Conservation (phyloP, 352 stramenopile genomes). For the Peronospora belbahrii region DNA sequence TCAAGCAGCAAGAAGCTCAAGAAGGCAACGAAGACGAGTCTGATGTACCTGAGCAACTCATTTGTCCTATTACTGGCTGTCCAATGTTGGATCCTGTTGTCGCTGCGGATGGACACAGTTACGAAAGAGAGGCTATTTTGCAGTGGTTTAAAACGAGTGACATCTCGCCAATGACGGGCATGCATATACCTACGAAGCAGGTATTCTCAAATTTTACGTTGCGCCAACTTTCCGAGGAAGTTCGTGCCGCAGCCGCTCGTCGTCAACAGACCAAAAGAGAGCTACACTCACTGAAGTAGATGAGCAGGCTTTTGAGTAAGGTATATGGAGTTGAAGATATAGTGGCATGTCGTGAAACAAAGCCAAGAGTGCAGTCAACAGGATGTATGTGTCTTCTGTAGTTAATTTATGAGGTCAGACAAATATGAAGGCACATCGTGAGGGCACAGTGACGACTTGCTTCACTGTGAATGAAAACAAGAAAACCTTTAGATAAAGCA, state of each 20-base stretch:
- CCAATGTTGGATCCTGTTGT: constrained; percentile 96
- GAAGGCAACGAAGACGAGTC: constrained; percentile 17
- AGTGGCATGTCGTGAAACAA: constrained; percentile 17
- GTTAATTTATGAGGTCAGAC: constrained; percentile 21
- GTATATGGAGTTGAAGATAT: constrained; percentile 14
- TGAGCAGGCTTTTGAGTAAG: neutral
- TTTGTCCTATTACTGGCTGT: constrained; percentile 91
- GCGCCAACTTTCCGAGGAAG: constrained; percentile 58
- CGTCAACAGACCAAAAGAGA: constrained; percentile 20
- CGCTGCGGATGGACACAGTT: constrained; percentile 95
- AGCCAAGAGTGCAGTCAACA: constrained; percentile 13
- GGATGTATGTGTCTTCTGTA: constrained; percentile 10
- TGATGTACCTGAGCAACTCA: constrained; percentile 49
- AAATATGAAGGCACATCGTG: no score
- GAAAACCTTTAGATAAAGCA: no score
- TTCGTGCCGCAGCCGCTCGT: constrained; percentile 27
- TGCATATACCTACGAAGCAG: constrained; percentile 62
- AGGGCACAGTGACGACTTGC: no score
- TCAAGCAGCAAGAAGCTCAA: constrained; percentile 7
- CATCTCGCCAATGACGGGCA: constrained; percentile 74
- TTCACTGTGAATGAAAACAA: no score
- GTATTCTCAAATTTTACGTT: constrained; percentile 71
- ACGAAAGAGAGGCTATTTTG: constrained; percentile 92
- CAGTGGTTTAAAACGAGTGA: constrained; percentile 88
- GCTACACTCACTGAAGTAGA: constrained; percentile 4